These are phyloP conservation scores for Biscogniauxia sp. DNA, from an alignment of 2,329 filamentous ascomycete genomes.

Conservation along the genomic window DNA sequence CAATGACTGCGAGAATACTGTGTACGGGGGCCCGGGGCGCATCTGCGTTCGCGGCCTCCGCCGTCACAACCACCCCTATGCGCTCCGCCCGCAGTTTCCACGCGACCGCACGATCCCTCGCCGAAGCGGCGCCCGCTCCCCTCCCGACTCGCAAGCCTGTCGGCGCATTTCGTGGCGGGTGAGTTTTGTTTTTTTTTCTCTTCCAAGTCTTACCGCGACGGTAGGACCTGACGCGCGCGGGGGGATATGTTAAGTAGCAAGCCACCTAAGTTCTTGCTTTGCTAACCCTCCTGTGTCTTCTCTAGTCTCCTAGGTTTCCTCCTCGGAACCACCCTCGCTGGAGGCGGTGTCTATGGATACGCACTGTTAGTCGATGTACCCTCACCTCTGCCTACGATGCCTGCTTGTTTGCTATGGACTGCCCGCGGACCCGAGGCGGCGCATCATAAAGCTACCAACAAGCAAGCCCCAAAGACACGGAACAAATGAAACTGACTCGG, in stretches of 20 bases:
- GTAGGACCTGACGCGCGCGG: background rate
- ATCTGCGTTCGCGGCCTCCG: slow-evolving; percentile 28
- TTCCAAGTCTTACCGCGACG: slow-evolving; percentile 2
- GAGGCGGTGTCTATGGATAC: slow-evolving; percentile 85
- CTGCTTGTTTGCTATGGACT: background rate
- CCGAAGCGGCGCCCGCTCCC: slow-evolving; percentile 42
- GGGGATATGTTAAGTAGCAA: background rate
- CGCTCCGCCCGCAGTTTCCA: slow-evolving; percentile 44
- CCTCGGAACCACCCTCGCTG: slow-evolving; percentile 75
- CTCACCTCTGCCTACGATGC: background rate
- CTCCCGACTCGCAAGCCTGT: slow-evolving; percentile 58
- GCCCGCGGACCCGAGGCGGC: background rate
- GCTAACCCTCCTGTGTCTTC: background rate
- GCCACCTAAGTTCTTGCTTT: background rate
- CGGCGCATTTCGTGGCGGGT: slow-evolving; percentile 62
- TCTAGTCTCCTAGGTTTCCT: slow-evolving; percentile 86
- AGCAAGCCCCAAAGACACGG: no score
- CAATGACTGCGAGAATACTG: slow-evolving; percentile 49
- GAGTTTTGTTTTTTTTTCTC: slow-evolving; percentile 27
- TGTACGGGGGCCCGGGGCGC: slow-evolving; percentile 38
- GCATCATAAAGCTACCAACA: background rate
- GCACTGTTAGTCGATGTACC: slow-evolving; percentile 50
- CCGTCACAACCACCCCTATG: slow-evolving; percentile 8
- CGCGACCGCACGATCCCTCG: slow-evolving; percentile 45
- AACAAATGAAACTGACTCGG: slow-evolving; percentile 13